Base-by-base conservation (phyloP, 805 yeast genomes). In the Yamadazyma kitorensis region DNA sequence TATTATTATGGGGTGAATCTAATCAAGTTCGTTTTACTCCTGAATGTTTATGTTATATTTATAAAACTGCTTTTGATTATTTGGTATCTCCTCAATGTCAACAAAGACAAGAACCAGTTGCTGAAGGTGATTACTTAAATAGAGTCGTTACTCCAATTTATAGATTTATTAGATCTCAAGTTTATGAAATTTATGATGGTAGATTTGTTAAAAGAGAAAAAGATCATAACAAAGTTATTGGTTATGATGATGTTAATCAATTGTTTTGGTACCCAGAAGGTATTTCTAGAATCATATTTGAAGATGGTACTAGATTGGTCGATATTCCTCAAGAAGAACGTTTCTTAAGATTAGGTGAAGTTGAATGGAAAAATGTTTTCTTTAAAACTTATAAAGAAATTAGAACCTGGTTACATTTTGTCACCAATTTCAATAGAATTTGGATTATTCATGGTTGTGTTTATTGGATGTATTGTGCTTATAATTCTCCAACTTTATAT, bases 241-340 rank as follows among this genome's bases (percentile, higher is more conserved):
- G 98, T 62, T 93, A 93, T 62, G 99, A 93, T 70, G 99, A 93
- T 72, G 95, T 93, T 41, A 93, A 93, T 65, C 99, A 93, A 73
- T 75, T 93, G 51, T 93, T 94, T 69, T 93, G 99, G 99, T 93
- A 94, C 67, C 97, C 98, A 30, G 98, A 94, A 68, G 99, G 98
- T 74, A 85, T 93, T 47, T 82, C 94, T 40, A 82, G 93, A 65
- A 89, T 93, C 51, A 76, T 82, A 32, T 77, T 91, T 52, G 93
- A 84, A 57, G 98, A 93, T 58, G 96, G 96, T 47, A 73, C 95
- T 13, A 81, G 96, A 59, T 72, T 93, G 50, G 86, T 89, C 33
- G 98, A 93, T 51, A 68, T 89, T 51, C 94, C 96, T 23, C 76
- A 80, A 39, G 86, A 80, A 52, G 96, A 93, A 66, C 84, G 99